Evolutionary conservation across 345 rosid species (phyloP).

Genomic region (Raphanus raphanistrum): DNA sequence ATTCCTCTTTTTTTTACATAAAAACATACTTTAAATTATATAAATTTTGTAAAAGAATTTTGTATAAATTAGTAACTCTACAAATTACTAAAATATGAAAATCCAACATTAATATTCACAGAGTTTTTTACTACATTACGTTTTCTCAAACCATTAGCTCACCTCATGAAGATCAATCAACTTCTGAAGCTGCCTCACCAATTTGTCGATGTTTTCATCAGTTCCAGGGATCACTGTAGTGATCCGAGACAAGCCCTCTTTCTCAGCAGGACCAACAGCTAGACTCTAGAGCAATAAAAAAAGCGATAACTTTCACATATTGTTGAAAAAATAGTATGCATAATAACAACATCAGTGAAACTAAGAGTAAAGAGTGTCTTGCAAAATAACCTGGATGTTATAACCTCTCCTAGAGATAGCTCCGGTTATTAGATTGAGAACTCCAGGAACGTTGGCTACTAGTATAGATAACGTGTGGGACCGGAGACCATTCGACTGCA

Average conservation of each 20-base stretch:
- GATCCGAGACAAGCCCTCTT: conserved; percentile 65
- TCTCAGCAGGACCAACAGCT: conserved; percentile 73
- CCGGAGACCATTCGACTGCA: conserved; percentile 60
- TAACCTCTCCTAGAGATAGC: conserved; percentile 78
- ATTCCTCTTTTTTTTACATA: no score
- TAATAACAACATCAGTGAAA: not conserved
- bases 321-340: not conserved
- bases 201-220: conserved; percentile 63
- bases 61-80: no score
- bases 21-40: no score
- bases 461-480: conserved; percentile 71
- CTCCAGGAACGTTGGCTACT: conserved; percentile 64
- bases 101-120: no score
- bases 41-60: no score
- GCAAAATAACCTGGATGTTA: conserved; percentile 57
- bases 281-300: conserved; percentile 50
- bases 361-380: conserved; percentile 4
- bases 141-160: conserved; percentile 27
- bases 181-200: conserved; percentile 70
- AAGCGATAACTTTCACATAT: not conserved
- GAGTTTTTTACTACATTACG: no score
- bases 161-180: conserved; percentile 68
- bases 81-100: no score
- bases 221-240: conserved; percentile 79
- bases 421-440: conserved; percentile 67